Evolutionary conservation across 192 early-diverging fungal species (phyloP), one percentile per base, ranked within the genome.

Genomic region (Coemansia sp.): DNA sequence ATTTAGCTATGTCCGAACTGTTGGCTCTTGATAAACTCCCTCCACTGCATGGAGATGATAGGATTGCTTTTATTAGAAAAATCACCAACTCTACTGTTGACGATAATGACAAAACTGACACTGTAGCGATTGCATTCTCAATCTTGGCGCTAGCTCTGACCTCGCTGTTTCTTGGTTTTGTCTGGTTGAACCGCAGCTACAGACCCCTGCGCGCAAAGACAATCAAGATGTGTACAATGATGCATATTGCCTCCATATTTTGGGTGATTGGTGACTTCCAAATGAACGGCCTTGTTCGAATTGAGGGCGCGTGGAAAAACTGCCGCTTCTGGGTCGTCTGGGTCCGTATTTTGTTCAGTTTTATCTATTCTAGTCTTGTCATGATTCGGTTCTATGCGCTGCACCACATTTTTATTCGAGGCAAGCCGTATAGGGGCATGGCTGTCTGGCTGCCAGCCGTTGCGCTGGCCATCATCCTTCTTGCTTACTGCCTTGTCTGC

Each of bases 301-400:
- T 51, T 6, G 35, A 9, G 2, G 55, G 55, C 14, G 50, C 19
- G 18, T 65, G 63, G 63, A 43, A 33, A 10, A 20, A 47, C 22
- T 65, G 63, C 29, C 38, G 50, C 13, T 24, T 58, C 9, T 65
- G 63, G 63, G 63, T 57, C 2, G 53, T 65, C 23, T 65, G 63
- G 63, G 36, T 65, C 33, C 63, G 63, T 8, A 55, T 53, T 37
- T 33, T 58, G 44, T 51, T 35, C 28, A 47, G 43, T 4, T 65
- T 53, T 9, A 24, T 53, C 3, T 58, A 47, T 38, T 57, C 55
- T 1, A 25, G 44, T 13, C 44, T 65, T 11, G 29, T 65, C 18
- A 50, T 46, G 24, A 43, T 65, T 3, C 48, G 63, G 13, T 55
- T 55, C 19, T 45, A 58, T 28, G 63, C 55, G 2, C 38, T 65